A percentile compares a stretch with the other conserved stretches of the same genome.
Evolutionary conservation across 129 eudicot species (phyloP).

Genomic region (Apium graveolens): DNA sequence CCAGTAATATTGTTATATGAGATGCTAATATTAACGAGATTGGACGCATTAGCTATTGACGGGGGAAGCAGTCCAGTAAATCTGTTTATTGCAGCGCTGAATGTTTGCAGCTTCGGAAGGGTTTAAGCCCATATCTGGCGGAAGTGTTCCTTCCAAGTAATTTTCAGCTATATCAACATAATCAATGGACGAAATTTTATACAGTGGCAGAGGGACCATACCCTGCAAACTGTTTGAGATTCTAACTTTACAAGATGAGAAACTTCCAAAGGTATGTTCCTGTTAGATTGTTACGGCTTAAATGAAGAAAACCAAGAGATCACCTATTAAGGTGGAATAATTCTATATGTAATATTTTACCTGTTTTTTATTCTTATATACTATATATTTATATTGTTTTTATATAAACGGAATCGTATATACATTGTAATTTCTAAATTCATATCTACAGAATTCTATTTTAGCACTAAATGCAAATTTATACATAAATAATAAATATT

Average conservation of each 20-base stretch:
- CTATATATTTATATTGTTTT: too few relatives aligned
- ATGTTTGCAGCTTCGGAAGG: not conserved
- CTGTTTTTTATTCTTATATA: too few relatives aligned
- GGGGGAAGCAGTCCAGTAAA: constrained; percentile 8
- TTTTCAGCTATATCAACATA: not conserved
- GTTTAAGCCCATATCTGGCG: constrained; percentile 8
- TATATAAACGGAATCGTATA: too few relatives aligned
- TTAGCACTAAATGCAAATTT: too few relatives aligned
- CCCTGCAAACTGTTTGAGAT: constrained; percentile 3
- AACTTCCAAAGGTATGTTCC: constrained; percentile 13
- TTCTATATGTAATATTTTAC: too few relatives aligned
- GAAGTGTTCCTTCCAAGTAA: not conserved
- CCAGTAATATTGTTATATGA: not conserved
- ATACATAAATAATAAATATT: too few relatives aligned
- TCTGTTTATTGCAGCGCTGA: not conserved
- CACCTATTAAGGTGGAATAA: too few relatives aligned
- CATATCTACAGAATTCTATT: too few relatives aligned
- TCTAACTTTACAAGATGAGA: not conserved
- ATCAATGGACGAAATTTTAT: constrained; percentile 8
- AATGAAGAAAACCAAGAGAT: not conserved
- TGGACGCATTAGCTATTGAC: constrained; percentile 12
- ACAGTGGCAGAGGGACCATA: not conserved
- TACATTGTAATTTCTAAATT: too few relatives aligned
- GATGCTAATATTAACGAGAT: not conserved
- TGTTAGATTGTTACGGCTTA: not conserved